Base-by-base conservation (phyloP, 1,284 basidiomycete species). In the Tilletia setariae region DNA sequence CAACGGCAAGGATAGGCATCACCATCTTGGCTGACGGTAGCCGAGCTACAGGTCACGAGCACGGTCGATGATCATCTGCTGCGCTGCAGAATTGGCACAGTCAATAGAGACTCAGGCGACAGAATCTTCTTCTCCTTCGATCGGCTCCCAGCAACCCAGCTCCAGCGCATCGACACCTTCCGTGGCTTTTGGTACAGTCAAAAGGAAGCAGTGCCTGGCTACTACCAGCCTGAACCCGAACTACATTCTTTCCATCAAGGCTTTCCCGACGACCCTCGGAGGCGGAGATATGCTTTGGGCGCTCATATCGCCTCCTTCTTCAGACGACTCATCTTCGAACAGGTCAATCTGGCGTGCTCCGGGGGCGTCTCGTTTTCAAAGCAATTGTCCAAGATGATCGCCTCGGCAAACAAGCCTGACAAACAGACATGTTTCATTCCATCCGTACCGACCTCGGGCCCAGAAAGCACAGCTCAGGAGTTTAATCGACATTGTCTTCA, bases 291-390 rank as follows among this genome's bases (percentile, higher is more conserved):
- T 66, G 56, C 72, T 1, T 56, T 71, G 13, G 82, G 80, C 1
- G 76, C 82, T 1, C 80, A 84, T 35, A 70, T 84, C 0, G 82
- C 83, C 1, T 64, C 64, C 32, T 76, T 81, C 62, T 67, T 84
- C 4, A 70, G 83, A 8, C 67, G 71, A 2, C 64, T 74, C 8
- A 78, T 84, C 21, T 70, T 71, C n/a, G 61, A 73, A n/a, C 68
- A 80, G 42, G 72, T 83, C 19, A 79, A 79, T 1, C 75, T 84
- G 46, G 82, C 81, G 1, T 80, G 81, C 13, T 83, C 82, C 1
- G 83, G 80, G 0, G 83, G 83, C 0, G 74, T 84, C 9, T 79
- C 80, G 9, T 75, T 75, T 8, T 72, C 70, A 70, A 84, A 84
- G 68, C 72, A 77, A 19, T 65, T 84, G 7, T 76, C 82, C 13